A percentile compares a stretch with the other conserved stretches of the same genome.
Evolutionary conservation across 2,329 filamentous ascomycete genomes (phyloP).

Genomic region (Fusarium chuoi): DNA sequence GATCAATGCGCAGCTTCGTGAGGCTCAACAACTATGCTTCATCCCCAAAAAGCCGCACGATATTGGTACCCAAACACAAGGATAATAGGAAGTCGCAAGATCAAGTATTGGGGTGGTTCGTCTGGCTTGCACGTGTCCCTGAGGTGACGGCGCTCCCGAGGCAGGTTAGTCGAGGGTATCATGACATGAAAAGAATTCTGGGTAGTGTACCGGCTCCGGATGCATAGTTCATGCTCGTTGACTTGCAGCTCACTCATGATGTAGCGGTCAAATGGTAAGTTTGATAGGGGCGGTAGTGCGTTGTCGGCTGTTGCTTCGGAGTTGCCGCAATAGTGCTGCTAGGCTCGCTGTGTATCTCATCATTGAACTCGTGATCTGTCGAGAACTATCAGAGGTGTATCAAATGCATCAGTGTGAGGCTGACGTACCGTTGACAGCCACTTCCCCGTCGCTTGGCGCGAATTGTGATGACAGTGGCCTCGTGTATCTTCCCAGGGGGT

Average conservation of each 20-base stretch:
- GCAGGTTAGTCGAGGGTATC: rapidly evolving
- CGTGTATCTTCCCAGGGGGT: rapidly evolving
- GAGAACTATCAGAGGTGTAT: rapidly evolving
- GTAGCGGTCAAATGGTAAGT: background rate
- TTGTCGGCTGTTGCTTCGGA: rapidly evolving
- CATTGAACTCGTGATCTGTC: background rate
- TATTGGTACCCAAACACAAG: background rate
- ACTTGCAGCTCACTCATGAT: rapidly evolving
- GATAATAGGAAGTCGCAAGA: background rate
- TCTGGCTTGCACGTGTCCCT: rapidly evolving
- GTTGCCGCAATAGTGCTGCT: rapidly evolving
- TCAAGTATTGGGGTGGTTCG: background rate
- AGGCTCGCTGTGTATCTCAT: rapidly evolving
- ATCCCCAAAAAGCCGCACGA: rapidly evolving
- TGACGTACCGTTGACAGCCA: rapidly evolving
- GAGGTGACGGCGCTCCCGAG: background rate
- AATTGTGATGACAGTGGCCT: background rate
- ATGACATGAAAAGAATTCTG: rapidly evolving
- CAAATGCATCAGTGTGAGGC: rapidly evolving
- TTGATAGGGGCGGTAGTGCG: rapidly evolving
- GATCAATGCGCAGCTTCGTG: rapidly evolving
- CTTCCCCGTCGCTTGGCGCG: rapidly evolving
- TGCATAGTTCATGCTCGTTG: rapidly evolving
- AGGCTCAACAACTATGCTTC: rapidly evolving
- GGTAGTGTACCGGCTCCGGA: rapidly evolving